Evolutionary conservation across 805 yeast genomes (phyloP).

Genomic region (Ogataea chonburiensis): DNA sequence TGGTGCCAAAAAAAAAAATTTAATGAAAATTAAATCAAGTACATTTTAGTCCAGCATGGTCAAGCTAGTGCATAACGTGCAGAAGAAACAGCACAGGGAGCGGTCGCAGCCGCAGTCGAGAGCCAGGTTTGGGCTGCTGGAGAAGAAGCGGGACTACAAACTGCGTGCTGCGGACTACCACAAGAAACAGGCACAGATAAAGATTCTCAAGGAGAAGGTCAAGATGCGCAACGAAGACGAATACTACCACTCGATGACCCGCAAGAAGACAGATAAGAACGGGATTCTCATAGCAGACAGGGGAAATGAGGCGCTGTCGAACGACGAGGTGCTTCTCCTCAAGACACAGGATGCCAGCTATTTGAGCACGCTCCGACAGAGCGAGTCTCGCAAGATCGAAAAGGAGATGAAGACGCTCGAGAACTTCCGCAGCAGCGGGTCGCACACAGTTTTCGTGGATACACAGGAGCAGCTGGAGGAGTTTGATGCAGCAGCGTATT

Average conservation of each 20-base stretch:
- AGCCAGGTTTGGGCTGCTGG: slow-evolving; percentile 76
- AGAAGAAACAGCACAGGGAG: slow-evolving; percentile 95
- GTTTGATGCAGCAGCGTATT: slow-evolving; percentile 64
- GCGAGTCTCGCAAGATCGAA: slow-evolving; percentile 64
- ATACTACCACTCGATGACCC: slow-evolving; percentile 91
- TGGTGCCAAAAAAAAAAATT: slow-evolving; percentile 7
- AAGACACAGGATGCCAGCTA: slow-evolving; percentile 92
- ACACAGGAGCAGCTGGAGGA: slow-evolving; percentile 49
- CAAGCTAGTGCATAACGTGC: slow-evolving; percentile 82
- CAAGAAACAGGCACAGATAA: slow-evolving; percentile 60
- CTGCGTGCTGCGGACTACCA: slow-evolving; percentile 57
- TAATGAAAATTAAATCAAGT: slow-evolving; percentile 1
- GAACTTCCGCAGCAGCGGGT: slow-evolving; percentile 56
- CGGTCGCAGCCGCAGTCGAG: slow-evolving; percentile 83
- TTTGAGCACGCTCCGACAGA: slow-evolving; percentile 69
- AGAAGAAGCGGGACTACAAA: slow-evolving; percentile 84
- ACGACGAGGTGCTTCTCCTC: slow-evolving; percentile 76
- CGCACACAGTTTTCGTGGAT: slow-evolving; percentile 86
- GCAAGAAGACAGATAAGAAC: slow-evolving; percentile 59
- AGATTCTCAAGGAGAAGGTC: slow-evolving; percentile 71
- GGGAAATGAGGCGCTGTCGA: slow-evolving; percentile 56
- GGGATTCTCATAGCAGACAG: slow-evolving; percentile 72
- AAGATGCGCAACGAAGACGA: slow-evolving; percentile 86
- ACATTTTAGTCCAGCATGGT: slow-evolving; percentile 47
- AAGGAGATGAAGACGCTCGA: slow-evolving; percentile 49